phyloP scores from a whole-genome alignment of 208 protist genomes.

The Wallacemonas sp. region DNA sequence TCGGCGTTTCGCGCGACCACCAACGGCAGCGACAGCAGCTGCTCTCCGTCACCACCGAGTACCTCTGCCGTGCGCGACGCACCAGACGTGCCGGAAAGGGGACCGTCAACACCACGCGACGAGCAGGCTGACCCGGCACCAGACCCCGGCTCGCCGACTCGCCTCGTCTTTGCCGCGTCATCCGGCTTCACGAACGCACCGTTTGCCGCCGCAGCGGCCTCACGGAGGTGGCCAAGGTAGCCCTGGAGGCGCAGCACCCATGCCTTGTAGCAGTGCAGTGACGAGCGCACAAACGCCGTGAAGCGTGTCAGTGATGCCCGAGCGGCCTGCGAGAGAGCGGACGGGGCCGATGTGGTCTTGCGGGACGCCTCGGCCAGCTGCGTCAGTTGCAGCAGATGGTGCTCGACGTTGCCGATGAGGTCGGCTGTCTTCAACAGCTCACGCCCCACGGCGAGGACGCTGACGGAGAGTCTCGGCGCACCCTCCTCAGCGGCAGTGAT shows the following conservation, averaged over 20 bases:
- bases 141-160: background rate
- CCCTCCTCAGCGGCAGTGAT: no score
- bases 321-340: conserved; percentile 36
- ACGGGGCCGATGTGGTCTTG: background rate
- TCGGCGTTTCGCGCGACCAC: conserved; percentile 3
- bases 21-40: conserved; percentile 1
- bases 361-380: background rate
- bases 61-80: background rate
- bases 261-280: conserved; percentile 32
- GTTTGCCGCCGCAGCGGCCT: no score
- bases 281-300: conserved; percentile 23
- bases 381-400: conserved; percentile 8
- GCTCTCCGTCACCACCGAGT: background rate
- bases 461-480: background rate
- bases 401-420: background rate
- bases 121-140: no score
- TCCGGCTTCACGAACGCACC: no score
- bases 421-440: background rate
- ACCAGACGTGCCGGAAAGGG: background rate
- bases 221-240: conserved; percentile 15
- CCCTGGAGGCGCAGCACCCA: conserved; percentile 58
- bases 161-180: background rate
- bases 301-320: conserved; percentile 39
- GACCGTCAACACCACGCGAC: background rate
- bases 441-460: background rate